These are phyloP conservation scores for Aspergillus sp. DNA, from an alignment of 2,329 filamentous ascomycete genomes.

Conservation along the genomic window DNA sequence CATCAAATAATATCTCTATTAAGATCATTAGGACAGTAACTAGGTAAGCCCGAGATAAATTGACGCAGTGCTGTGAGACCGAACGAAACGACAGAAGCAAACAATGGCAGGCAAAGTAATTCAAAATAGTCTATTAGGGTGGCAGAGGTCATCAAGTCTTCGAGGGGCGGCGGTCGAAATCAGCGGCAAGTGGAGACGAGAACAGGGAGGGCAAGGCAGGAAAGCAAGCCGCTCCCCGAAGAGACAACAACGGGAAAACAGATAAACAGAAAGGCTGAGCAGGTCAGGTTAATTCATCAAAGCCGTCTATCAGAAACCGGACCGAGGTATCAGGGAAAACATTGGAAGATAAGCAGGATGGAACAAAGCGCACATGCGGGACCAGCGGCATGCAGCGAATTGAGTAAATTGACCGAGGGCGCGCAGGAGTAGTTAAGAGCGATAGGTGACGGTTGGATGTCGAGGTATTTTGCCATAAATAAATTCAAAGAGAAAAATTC, in stretches of 20 bases:
- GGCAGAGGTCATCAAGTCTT: not conserved
- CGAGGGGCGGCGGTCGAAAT: not conserved
- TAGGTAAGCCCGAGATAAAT: not conserved
- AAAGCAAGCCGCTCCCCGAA: not conserved
- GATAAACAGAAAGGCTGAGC: not conserved
- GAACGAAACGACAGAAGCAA: not conserved
- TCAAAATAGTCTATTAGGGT: not conserved
- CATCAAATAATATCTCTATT: constrained; percentile 3
- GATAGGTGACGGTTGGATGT: not conserved
- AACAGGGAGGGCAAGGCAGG: not conserved
- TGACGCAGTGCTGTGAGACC: not conserved
- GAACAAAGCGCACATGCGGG: constrained; percentile 11
- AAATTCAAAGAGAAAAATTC: not conserved
- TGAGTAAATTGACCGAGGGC: constrained; percentile 3
- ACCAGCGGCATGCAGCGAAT: constrained; percentile 9
- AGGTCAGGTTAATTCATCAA: constrained; percentile 13
- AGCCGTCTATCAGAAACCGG: constrained; percentile 24
- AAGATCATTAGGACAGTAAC: constrained; percentile 3
- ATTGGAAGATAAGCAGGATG: constrained; percentile 9
- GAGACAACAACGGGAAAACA: constrained; percentile 2
- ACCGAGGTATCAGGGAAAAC: constrained; percentile 19
- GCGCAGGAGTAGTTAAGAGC: not conserved
- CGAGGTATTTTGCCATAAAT: not conserved
- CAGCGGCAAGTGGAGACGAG: not conserved
- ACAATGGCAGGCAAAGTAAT: not conserved